These are phyloP conservation scores for Geranium rotundifolium DNA, from an alignment of 345 rosid genomes.

Conservation along the genomic window DNA sequence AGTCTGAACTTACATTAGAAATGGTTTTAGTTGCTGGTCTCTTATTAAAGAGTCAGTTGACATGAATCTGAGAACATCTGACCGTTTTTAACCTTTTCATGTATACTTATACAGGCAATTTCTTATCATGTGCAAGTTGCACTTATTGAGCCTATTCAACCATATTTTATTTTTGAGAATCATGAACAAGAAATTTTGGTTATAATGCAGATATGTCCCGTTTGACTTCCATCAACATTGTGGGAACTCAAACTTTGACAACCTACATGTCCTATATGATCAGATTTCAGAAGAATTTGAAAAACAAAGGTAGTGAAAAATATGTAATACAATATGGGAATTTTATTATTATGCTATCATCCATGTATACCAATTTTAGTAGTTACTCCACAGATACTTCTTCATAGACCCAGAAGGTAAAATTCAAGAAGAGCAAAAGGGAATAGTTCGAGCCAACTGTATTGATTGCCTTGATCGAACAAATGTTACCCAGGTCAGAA, in stretches of 20 bases:
- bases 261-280: constrained; percentile 58
- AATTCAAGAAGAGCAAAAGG: constrained; percentile 76
- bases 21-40: neutral
- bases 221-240: constrained; percentile 85
- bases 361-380: constrained; percentile 29
- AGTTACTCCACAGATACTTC: constrained; percentile 72
- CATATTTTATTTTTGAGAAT: neutral
- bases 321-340: no score
- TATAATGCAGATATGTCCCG: constrained; percentile 54
- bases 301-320: constrained; percentile 67
- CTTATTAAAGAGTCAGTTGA: neutral
- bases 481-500: constrained; percentile 85
- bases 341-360: neutral
- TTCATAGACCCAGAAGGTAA: constrained; percentile 56
- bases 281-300: constrained; percentile 58
- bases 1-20: neutral
- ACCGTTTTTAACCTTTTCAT: neutral
- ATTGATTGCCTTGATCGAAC: constrained; percentile 97
- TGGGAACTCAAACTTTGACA: constrained; percentile 74
- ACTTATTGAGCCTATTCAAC: neutral
- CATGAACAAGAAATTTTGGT: neutral
- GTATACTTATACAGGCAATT: neutral
- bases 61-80: neutral
- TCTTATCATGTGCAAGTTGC: neutral
- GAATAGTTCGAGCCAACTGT: constrained; percentile 81